Conservation (phyloP, 345 rosid genomes). For the Linum usitatissimum region DNA sequence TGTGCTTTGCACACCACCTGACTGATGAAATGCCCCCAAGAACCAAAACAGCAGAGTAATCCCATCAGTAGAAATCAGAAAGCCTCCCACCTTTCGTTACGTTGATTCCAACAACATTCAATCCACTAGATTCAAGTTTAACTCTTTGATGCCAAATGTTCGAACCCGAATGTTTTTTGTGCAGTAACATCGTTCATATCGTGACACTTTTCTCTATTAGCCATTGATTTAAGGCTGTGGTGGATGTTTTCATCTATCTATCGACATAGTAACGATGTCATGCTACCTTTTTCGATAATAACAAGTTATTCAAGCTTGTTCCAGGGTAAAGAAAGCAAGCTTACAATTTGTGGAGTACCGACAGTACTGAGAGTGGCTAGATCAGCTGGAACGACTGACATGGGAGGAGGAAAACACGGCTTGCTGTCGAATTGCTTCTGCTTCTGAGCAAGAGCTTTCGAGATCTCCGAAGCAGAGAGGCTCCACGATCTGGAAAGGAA, state of each 20-base stretch:
- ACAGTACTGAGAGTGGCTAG: constrained; percentile 11
- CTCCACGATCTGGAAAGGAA: constrained; percentile 91
- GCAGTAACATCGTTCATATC: no score
- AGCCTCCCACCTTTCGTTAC: not conserved
- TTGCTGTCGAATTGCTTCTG: constrained; percentile 40
- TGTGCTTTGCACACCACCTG: constrained; percentile 34
- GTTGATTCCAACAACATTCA: no score
- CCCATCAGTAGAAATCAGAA: not conserved
- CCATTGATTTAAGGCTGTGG: no score
- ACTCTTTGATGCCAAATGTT: no score
- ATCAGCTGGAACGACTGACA: not conserved
- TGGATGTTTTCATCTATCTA: no score
- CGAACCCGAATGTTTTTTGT: no score
- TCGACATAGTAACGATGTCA: no score
- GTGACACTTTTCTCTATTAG: no score
- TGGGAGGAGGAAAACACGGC: constrained; percentile 8
- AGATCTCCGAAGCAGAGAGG: constrained; percentile 76
- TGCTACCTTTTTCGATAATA: no score
- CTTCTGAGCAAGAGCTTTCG: constrained; percentile 77
- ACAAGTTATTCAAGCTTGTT: no score
- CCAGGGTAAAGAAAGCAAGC: not conserved
- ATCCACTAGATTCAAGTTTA: no score
- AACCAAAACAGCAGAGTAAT: no score
- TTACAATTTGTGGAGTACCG: constrained; percentile 35
- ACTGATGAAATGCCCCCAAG: constrained; percentile 22